Percentiles rank a stretch among this genome's conserved stretches.
Conservation (phyloP, 305 asterid species). For the Fraxinus sp. region DNA sequence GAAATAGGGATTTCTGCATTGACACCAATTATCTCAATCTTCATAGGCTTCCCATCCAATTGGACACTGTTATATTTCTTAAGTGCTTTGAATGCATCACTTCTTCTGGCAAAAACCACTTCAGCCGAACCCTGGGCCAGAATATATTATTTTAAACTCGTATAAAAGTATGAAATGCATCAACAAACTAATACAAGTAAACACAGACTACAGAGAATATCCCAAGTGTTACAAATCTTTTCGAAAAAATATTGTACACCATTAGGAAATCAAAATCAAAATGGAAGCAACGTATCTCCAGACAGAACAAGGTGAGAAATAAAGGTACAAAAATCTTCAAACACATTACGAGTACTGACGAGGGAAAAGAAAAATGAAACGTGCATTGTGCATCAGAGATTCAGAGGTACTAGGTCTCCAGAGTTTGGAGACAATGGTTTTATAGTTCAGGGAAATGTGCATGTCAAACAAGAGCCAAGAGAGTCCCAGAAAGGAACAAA, state of each 20-base stretch:
- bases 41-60: slow-evolving; percentile 88
- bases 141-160: not conserved
- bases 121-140: slow-evolving; percentile 80
- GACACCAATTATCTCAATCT: slow-evolving; percentile 67
- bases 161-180: not conserved
- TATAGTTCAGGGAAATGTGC: not conserved
- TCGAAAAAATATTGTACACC: not conserved
- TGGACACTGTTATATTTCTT: slow-evolving; percentile 81
- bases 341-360: not conserved
- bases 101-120: slow-evolving; percentile 69
- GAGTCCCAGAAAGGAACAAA: not conserved
- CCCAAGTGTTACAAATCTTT: not conserved
- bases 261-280: not conserved
- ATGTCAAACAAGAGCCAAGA: not conserved
- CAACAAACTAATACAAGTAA: not conserved
- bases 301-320: not conserved
- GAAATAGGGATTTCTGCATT: slow-evolving; percentile 56
- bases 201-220: not conserved
- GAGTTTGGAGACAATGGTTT: not conserved
- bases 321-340: not conserved
- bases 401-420: not conserved
- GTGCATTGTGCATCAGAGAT: not conserved
- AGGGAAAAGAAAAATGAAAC: not conserved
- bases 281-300: not conserved
- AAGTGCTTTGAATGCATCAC: slow-evolving; percentile 83